A percentile compares a stretch with the other conserved stretches of the same genome.
Evolutionary conservation across 495 filamentous ascomycete genomes (phyloP).

Genomic region (Hypoxylon subgilvum): DNA sequence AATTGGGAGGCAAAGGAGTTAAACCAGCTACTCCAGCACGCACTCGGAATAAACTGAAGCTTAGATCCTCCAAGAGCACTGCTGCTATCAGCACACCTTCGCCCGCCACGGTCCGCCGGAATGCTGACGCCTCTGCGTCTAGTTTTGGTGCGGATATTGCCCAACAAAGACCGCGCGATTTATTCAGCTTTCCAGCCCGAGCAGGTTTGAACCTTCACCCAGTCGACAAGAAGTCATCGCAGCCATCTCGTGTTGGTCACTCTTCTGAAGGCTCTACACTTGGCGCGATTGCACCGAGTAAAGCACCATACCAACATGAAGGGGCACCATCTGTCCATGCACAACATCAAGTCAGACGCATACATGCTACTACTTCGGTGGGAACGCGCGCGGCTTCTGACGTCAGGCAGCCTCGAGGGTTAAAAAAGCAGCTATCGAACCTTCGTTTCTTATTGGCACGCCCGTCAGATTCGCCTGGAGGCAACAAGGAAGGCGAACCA

Average conservation of each 20-base stretch:
- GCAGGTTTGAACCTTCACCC: slow-evolving; percentile 5
- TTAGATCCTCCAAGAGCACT: slow-evolving; percentile 35
- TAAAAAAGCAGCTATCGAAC: slow-evolving; percentile 37
- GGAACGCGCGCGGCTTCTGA: slow-evolving; percentile 1
- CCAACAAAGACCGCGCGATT: slow-evolving; percentile 27
- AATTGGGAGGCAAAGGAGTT: background rate
- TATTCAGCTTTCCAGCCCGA: slow-evolving; percentile 24
- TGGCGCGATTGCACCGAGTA: background rate
- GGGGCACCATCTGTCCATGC: background rate
- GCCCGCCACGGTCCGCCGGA: slow-evolving; percentile 22
- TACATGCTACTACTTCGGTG: slow-evolving; percentile 11
- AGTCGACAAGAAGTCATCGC: slow-evolving; percentile 8
- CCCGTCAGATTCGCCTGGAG: slow-evolving; percentile 4
- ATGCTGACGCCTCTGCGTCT: slow-evolving; percentile 4
- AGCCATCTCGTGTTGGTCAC: background rate
- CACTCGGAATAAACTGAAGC: slow-evolving; percentile 35
- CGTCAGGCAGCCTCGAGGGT: slow-evolving; percentile 19
- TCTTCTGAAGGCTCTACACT: background rate
- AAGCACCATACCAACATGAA: background rate
- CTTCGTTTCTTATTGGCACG: slow-evolving; percentile 30
- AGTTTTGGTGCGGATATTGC: slow-evolving; percentile 15
- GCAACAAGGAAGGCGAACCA: background rate
- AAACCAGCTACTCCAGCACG: slow-evolving; percentile 4
- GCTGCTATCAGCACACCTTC: slow-evolving; percentile 18
- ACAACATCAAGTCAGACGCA: background rate